Percentiles rank a stretch among this genome's conserved stretches.
Conservation (phyloP, 2,329 filamentous ascomycete genomes). For the Fusarium neocosmosporiellum region DNA sequence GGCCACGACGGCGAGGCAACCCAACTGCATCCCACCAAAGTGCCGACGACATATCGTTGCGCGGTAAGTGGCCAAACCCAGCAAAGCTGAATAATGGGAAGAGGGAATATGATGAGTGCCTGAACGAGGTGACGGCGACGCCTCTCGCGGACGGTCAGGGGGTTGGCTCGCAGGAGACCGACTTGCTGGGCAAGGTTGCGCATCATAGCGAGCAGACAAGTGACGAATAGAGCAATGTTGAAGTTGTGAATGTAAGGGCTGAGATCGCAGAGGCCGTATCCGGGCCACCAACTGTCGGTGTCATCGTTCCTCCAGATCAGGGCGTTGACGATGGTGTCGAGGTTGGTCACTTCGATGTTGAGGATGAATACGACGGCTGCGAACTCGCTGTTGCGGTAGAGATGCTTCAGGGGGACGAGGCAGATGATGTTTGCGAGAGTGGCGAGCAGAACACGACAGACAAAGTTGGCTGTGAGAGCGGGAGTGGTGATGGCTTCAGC, state of each 20-base stretch:
- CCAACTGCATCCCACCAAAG: conserved; percentile 62
- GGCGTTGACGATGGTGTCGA: conserved; percentile 61
- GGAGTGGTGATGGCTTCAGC: conserved; percentile 43
- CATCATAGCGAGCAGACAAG: conserved; percentile 66
- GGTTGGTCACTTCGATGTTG: conserved; percentile 59
- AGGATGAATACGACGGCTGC: conserved; percentile 62
- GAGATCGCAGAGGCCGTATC: conserved; percentile 65
- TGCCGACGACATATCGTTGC: conserved; percentile 61
- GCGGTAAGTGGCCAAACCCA: conserved; percentile 60
- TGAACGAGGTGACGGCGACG: conserved; percentile 58
- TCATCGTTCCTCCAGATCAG: conserved; percentile 66
- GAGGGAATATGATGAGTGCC: conserved; percentile 65
- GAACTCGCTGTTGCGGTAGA: conserved; percentile 65
- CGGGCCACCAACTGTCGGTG: conserved; percentile 62
- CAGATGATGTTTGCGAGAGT: conserved; percentile 58
- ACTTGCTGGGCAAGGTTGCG: conserved; percentile 64
- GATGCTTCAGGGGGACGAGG: conserved; percentile 62
- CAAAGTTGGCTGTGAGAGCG: conserved; percentile 57
- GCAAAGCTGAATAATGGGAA: conserved; percentile 61
- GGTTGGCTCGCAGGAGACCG: conserved; percentile 55
- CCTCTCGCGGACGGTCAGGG: conserved; percentile 55
- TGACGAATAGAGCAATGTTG: conserved; percentile 58
- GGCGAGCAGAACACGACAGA: conserved; percentile 61
- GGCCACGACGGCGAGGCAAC: conserved; percentile 59
- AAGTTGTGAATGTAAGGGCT: conserved; percentile 61